These are phyloP conservation scores for Exophiala calicioides DNA, from an alignment of 2,329 filamentous ascomycete genomes.

Conservation along the genomic window DNA sequence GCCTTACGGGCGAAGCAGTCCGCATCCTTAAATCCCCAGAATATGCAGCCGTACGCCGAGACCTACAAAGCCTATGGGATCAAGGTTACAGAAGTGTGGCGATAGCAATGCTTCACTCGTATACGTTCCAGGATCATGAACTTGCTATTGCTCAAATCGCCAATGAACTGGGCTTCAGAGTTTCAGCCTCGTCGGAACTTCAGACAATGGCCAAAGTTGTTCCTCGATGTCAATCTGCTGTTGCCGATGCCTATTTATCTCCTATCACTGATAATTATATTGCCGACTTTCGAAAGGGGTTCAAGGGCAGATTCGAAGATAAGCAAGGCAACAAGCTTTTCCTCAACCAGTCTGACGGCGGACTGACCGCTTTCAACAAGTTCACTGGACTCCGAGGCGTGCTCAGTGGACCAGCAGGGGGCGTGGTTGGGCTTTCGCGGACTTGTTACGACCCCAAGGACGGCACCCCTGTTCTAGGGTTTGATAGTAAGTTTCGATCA, in stretches of 20 bases:
- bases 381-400: constrained; percentile 82
- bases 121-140: constrained; percentile 86
- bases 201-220: constrained; percentile 85
- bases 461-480: constrained; percentile 77
- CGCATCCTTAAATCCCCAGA: constrained; percentile 27
- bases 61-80: constrained; percentile 55
- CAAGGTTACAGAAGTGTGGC: constrained; percentile 23
- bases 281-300: constrained; percentile 58
- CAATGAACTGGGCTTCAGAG: constrained; percentile 72
- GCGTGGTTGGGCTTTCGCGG: constrained; percentile 61
- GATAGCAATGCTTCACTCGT: constrained; percentile 68
- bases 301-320: constrained; percentile 70
- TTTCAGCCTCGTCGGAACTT: constrained; percentile 75
- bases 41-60: constrained; percentile 55
- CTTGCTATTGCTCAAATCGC: constrained; percentile 73
- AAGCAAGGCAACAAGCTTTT: constrained; percentile 73
- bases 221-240: constrained; percentile 72
- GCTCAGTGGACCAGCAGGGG: constrained; percentile 85
- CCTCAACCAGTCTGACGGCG: constrained; percentile 91
- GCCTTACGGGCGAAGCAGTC: constrained; percentile 1
- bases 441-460: constrained; percentile 78
- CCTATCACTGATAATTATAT: constrained; percentile 78
- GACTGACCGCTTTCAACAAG: constrained; percentile 50
- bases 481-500: constrained; percentile 64
- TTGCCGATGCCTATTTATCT: constrained; percentile 76